phyloP scores from a whole-genome alignment of 495 filamentous ascomycete species.

The Tuber microsphaerosporum region DNA sequence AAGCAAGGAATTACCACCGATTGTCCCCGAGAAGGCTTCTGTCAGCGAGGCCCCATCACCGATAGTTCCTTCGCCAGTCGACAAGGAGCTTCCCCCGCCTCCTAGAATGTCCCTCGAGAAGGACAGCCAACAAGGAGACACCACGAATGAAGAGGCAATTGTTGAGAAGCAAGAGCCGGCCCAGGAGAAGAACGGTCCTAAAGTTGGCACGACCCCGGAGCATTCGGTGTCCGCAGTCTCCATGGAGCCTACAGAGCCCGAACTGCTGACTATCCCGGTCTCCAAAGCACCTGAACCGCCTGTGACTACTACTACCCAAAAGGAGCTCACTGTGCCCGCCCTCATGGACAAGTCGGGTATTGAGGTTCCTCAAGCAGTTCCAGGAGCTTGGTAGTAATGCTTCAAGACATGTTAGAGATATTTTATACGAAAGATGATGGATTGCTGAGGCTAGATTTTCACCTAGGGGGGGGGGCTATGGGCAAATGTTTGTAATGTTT shows the following conservation, averaged over 20 bases:
- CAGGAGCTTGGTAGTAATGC: slow-evolving; percentile 25
- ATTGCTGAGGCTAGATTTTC: neutral
- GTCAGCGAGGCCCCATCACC: neutral
- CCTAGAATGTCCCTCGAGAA: slow-evolving; percentile 2
- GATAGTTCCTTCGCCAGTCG: neutral
- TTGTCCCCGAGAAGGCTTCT: neutral
- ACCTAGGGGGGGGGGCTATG: neutral
- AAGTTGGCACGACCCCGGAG: neutral
- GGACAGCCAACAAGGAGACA: neutral
- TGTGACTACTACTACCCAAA: neutral
- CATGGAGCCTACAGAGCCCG: neutral
- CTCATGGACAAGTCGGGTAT: neutral
- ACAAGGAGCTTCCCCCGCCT: slow-evolving; percentile 1
- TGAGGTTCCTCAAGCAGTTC: slow-evolving; percentile 13
- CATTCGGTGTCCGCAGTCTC: neutral
- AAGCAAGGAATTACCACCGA: slow-evolving; percentile 13
- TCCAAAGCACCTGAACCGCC: neutral
- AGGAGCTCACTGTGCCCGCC: neutral
- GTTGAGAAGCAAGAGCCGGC: neutral
- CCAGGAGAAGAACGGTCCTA: neutral
- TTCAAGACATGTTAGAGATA: neutral
- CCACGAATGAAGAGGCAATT: neutral
- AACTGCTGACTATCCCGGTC: neutral
- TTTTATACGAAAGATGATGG: slow-evolving; percentile 2
- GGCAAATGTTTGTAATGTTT: neutral